These are phyloP conservation scores for Vigna mungo DNA, from an alignment of 306 rosid genomes.

Conservation along the genomic window DNA sequence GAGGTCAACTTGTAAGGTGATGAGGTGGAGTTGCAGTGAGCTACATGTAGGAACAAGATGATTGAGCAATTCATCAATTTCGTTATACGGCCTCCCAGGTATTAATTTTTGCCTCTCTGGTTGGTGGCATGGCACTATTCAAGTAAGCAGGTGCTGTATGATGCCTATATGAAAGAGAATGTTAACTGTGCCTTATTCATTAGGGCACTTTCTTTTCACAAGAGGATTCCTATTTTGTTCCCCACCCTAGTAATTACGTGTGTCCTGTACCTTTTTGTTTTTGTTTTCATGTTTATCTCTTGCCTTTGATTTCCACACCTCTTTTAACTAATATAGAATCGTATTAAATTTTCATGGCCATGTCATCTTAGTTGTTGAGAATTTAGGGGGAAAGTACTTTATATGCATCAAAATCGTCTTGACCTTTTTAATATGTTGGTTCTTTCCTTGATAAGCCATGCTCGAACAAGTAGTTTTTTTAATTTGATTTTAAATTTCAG, in stretches of 20 bases:
- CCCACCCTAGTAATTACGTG: slow-evolving; percentile 1
- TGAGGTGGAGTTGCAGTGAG: slow-evolving; percentile 59
- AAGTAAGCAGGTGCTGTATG: slow-evolving; percentile 23
- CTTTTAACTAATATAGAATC: slow-evolving; percentile 12
- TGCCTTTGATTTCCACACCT: slow-evolving; percentile 11
- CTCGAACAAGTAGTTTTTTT: slow-evolving; percentile 9
- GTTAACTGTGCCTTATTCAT: slow-evolving; percentile 18
- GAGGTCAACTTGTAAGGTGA: slow-evolving; percentile 45
- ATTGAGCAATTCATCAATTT: slow-evolving; percentile 96
- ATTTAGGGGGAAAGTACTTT: slow-evolving; percentile 40
- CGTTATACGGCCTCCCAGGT: slow-evolving; percentile 99
- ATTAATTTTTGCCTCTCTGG: slow-evolving; percentile 38
- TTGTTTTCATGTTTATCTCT: slow-evolving; percentile 11
- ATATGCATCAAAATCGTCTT: slow-evolving; percentile 32
- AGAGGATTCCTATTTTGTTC: slow-evolving; percentile 35
- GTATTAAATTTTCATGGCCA: slow-evolving; percentile 26
- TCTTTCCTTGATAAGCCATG: slow-evolving; percentile 25
- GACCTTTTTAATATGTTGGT: slow-evolving; percentile 19
- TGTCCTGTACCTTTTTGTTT: background rate
- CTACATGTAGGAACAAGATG: slow-evolving; percentile 63
- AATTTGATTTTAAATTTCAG: slow-evolving; percentile 31
- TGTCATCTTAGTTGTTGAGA: slow-evolving; percentile 38
- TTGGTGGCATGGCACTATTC: slow-evolving; percentile 41
- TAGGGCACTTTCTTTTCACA: slow-evolving; percentile 36
- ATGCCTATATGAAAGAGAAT: slow-evolving; percentile 17